These are phyloP conservation scores for Cytospora piceae DNA, from an alignment of 2,329 filamentous ascomycete genomes.

Conservation along the genomic window DNA sequence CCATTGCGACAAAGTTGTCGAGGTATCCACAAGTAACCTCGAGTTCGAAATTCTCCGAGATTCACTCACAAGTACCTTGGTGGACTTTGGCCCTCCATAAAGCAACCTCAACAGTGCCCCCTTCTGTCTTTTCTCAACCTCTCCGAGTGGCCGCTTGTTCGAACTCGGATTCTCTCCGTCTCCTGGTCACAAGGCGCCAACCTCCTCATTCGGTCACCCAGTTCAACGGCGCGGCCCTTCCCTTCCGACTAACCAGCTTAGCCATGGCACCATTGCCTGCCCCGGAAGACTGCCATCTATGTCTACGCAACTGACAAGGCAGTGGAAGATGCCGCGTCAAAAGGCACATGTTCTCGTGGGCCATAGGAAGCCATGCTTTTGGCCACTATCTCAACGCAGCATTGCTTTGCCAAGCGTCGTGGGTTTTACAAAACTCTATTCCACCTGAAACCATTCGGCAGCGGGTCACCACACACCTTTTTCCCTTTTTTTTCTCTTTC, in stretches of 20 bases:
- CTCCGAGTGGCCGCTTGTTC: neutral
- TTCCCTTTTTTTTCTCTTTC: too few species aligned
- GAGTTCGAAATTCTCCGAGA: neutral
- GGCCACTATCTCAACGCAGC: too few species aligned
- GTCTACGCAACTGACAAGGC: neutral
- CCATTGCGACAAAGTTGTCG: neutral
- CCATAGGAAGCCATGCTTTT: too few species aligned
- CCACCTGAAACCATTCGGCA: too few species aligned
- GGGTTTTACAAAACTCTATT: too few species aligned
- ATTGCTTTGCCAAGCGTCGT: too few species aligned
- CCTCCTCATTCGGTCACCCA: neutral
- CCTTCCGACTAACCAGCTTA: slow-evolving; percentile 17
- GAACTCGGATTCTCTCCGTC: neutral
- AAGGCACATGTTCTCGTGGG: too few species aligned
- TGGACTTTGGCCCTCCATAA: slow-evolving; percentile 14
- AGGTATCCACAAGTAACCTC: neutral
- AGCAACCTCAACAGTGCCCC: neutral
- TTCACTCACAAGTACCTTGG: slow-evolving; percentile 8
- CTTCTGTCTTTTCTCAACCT: neutral
- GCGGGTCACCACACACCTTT: too few species aligned
- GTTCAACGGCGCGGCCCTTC: slow-evolving; percentile 25
- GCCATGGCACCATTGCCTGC: neutral
- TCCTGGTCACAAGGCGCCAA: slow-evolving; percentile 10
- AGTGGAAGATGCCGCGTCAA: too few species aligned
- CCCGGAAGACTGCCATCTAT: neutral